A percentile compares a stretch with the other conserved stretches of the same genome.
These are phyloP conservation scores for Emergomyces africanus DNA, from an alignment of 2,329 filamentous ascomycete genomes.

Conservation along the genomic window DNA sequence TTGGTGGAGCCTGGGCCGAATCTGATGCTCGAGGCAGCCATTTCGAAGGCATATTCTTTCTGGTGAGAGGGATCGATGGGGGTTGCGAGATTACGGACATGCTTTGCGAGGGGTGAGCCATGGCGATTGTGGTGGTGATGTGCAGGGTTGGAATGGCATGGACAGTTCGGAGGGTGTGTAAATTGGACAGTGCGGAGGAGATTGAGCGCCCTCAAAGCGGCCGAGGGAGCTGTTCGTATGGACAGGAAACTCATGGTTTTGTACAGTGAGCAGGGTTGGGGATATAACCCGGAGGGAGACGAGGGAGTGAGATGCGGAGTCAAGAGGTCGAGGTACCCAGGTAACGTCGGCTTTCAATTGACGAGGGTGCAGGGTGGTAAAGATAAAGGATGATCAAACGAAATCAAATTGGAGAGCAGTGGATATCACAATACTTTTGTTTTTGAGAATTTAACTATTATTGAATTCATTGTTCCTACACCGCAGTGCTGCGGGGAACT, in stretches of 20 bases:
- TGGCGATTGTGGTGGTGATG: constrained; percentile 55
- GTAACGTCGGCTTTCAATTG: no score
- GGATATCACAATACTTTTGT: no score
- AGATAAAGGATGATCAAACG: no score
- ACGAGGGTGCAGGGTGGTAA: no score
- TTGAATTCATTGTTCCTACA: no score
- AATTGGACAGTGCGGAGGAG: constrained; percentile 83
- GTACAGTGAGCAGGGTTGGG: background rate
- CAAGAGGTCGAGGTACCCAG: background rate
- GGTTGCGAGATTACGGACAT: constrained; percentile 57
- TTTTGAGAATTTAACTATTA: no score
- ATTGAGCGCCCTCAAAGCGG: constrained; percentile 38
- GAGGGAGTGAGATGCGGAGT: no score
- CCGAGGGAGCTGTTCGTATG: constrained; percentile 34
- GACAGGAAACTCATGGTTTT: constrained; percentile 26
- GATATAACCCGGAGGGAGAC: background rate
- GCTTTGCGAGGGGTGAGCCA: constrained; percentile 24
- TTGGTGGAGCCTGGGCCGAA: constrained; percentile 89
- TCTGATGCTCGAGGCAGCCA: constrained; percentile 89
- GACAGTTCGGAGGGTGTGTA: constrained; percentile 74
- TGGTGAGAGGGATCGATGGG: constrained; percentile 57
- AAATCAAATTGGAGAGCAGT: no score
- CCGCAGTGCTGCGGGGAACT: no score
- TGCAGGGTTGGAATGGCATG: constrained; percentile 81
- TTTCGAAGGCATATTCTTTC: constrained; percentile 97